phyloP scores from a whole-genome alignment of 2,329 filamentous ascomycete species.

The Cytospora piceicola region DNA sequence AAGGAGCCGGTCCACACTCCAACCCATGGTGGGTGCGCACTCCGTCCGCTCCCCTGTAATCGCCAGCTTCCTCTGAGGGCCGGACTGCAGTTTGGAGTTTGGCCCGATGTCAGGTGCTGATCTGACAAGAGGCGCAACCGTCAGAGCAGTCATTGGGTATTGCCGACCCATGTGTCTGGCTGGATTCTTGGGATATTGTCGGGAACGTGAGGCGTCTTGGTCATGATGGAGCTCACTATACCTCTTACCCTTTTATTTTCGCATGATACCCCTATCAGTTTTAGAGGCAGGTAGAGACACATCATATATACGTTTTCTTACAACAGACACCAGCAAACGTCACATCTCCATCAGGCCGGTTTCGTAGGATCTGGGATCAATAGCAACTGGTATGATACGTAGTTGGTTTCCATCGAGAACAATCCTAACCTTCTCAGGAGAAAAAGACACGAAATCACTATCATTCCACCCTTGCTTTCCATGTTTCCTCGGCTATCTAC shows the following conservation, averaged over 20 bases:
- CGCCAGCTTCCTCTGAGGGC: too few relatives aligned
- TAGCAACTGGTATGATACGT: slow-evolving; percentile 11
- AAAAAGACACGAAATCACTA: slow-evolving; percentile 18
- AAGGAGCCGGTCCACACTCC: not conserved
- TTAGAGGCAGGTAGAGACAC: not conserved
- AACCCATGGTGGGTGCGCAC: not conserved
- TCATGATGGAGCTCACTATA: not conserved
- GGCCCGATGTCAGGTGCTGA: not conserved
- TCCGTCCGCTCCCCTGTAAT: not conserved
- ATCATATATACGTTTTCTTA: slow-evolving; percentile 7
- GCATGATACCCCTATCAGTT: slow-evolving; percentile 20
- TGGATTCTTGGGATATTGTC: not conserved
- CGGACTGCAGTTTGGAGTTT: not conserved
- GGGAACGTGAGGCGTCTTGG: not conserved
- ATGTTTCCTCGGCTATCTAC: slow-evolving; percentile 34
- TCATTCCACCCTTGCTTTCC: slow-evolving; percentile 24
- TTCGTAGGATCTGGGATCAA: not conserved
- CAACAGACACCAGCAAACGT: not conserved
- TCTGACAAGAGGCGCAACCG: not conserved
- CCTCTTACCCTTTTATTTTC: not conserved
- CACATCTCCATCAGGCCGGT: slow-evolving; percentile 3
- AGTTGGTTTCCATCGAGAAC: slow-evolving; percentile 15
- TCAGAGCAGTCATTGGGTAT: not conserved
- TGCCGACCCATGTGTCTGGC: not conserved
- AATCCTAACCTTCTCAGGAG: slow-evolving; percentile 5